These are phyloP conservation scores for Penicillium cataractarum DNA, from an alignment of 495 filamentous ascomycete species.

Conservation along the genomic window DNA sequence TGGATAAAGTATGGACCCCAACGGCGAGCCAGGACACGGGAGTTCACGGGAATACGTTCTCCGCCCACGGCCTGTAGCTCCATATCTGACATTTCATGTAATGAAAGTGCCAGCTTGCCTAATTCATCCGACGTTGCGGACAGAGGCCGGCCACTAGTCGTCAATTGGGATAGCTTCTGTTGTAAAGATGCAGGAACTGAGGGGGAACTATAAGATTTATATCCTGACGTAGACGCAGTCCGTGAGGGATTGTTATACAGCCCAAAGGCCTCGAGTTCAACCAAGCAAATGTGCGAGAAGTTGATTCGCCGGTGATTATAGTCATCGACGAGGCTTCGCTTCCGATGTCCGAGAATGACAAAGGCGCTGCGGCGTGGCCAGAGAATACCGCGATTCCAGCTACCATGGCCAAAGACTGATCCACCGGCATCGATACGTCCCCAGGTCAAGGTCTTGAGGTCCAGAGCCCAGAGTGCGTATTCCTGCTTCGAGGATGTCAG, in stretches of 20 bases:
- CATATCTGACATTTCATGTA: slow-evolving; percentile 94
- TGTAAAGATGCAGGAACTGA: slow-evolving; percentile 59
- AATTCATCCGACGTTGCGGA: slow-evolving; percentile 79
- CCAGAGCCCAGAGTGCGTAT: slow-evolving; percentile 95
- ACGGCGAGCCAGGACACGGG: slow-evolving; percentile 77
- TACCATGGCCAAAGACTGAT: slow-evolving; percentile 89
- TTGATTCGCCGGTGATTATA: slow-evolving; percentile 98
- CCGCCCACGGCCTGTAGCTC: slow-evolving; percentile 88
- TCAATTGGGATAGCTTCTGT: slow-evolving; percentile 61
- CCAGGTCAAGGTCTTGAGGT: slow-evolving; percentile 86
- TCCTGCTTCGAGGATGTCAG: slow-evolving; percentile 97
- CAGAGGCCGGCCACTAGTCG: slow-evolving; percentile 68
- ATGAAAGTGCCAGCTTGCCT: slow-evolving; percentile 73
- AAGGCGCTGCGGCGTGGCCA: slow-evolving; percentile 94
- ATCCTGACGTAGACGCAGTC: slow-evolving; percentile 74
- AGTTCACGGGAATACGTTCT: slow-evolving; percentile 92
- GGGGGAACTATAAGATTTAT: slow-evolving; percentile 77
- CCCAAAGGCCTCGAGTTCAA: slow-evolving; percentile 95
- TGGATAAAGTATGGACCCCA: slow-evolving; percentile 97
- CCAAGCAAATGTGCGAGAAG: slow-evolving; percentile 93
- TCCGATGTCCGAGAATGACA: slow-evolving; percentile 91
- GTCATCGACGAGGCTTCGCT: slow-evolving; percentile 92
- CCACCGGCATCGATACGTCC: slow-evolving; percentile 95
- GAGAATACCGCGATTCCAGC: slow-evolving; percentile 93
- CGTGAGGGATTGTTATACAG: slow-evolving; percentile 92